Base-by-base conservation (phyloP, 2,329 filamentous ascomycete genomes). In the Curvularia verruculosa region DNA sequence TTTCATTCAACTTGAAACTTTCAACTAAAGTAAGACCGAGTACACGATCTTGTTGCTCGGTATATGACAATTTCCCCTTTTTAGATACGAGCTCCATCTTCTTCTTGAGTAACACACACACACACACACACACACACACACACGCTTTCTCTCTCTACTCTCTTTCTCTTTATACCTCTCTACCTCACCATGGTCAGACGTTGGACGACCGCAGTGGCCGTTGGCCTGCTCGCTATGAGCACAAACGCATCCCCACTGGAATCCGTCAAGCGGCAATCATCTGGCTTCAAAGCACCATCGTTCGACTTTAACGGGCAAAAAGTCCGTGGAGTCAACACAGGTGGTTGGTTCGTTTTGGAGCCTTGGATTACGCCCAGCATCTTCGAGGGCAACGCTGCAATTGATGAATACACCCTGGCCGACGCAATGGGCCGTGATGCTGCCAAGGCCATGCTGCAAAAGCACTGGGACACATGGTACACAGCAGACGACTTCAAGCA, bases 281-380 rank as follows among this genome's bases (percentile, higher is more conserved):
- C n/a, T 10, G 43, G 43, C 7, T 31, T 19, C 26, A 7, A 21
- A 52, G 63, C 65, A 19, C 69, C 79, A 15, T 73, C 79, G 31
- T 87, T 87, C 63, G 73, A 83, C 65, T 87, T 84, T 72, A 78
- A 80, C 54, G 70, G 70, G 41, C 66, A 82, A 19, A 87, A 85
- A 66, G 82, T 88, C 40, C 83, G 85, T 12, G 87, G 87, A 52
- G 86, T 89, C 28, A 89, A 89, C 68, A 78, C 88, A 5, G 85
- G 87, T 51, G 87, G 87, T 29, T 87, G 85, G 85, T 82, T 87
- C 44, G 83, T 88, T 6, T 77, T 87, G 5, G 85, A 88, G 74
- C 85, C 85, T 15, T 87, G 84, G 84, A 87, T 87, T 52, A 87
- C 84, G 2, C 85, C 85, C 2, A 85, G 83, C 15, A 77, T 88